These are phyloP conservation scores for Leccinum longicurvipes DNA, from an alignment of 768 basidiomycete genomes.

Conservation along the genomic window DNA sequence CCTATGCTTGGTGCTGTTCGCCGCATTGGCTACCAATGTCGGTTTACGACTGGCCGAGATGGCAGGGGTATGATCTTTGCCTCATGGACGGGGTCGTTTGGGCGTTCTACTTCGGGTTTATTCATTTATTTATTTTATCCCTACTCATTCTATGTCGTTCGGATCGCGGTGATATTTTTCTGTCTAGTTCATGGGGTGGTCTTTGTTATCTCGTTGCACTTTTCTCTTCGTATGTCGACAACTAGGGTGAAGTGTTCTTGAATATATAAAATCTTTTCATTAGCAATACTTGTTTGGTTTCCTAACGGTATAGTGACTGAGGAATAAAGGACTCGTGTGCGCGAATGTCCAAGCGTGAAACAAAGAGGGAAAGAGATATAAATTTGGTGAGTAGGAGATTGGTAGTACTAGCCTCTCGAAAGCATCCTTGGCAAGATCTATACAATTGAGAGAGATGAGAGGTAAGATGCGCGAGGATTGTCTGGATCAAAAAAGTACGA, in stretches of 20 bases:
- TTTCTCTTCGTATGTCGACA: not conserved
- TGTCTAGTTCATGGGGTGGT: not conserved
- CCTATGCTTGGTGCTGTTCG: conserved; percentile 65
- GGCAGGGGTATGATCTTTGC: conserved; percentile 13
- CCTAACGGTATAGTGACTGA: conserved; percentile 24
- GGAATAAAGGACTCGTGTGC: conserved; percentile 23
- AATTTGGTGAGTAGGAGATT: conserved; percentile 9
- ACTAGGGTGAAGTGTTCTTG: not conserved
- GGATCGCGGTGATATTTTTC: not conserved
- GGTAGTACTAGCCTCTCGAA: conserved; percentile 18
- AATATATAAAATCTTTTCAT: conserved; percentile 22
- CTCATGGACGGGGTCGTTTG: not conserved
- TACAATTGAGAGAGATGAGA: conserved; percentile 14
- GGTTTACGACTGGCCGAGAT: conserved; percentile 63
- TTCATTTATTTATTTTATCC: conserved; percentile 4
- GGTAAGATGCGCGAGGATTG: conserved; percentile 19
- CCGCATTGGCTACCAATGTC: conserved; percentile 73
- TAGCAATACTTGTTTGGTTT: conserved; percentile 18
- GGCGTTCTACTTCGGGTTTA: not conserved
- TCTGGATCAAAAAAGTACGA: conserved; percentile 7
- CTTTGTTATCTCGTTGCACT: not conserved
- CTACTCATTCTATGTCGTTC: not conserved
- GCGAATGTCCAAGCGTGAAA: conserved; percentile 19
- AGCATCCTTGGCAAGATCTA: conserved; percentile 24
- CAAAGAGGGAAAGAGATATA: not conserved